Evolutionary conservation across 345 rosid genomes (phyloP).

Genomic region (Stellera chamaejasme): DNA sequence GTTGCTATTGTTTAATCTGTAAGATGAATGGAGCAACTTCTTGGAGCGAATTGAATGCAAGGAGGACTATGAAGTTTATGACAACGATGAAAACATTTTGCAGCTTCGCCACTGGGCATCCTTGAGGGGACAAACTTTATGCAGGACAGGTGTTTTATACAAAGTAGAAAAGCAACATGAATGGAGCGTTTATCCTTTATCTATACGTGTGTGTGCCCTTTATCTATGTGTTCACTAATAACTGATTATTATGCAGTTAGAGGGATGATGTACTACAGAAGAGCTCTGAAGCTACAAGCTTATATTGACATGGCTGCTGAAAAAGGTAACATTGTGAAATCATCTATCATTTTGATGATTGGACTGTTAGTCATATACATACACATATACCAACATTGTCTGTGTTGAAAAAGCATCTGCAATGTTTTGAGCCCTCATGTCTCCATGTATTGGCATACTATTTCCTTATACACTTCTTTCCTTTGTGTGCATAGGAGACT

Average conservation of each 20-base stretch:
- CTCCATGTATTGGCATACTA: too few species aligned
- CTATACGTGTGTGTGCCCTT: too few species aligned
- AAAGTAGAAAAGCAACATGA: neutral
- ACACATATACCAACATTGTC: too few species aligned
- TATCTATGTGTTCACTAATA: slow-evolving; percentile 1
- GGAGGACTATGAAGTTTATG: slow-evolving; percentile 65
- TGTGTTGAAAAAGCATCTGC: too few species aligned
- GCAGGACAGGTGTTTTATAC: slow-evolving; percentile 67
- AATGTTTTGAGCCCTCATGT: too few species aligned
- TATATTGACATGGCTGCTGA: slow-evolving; percentile 98
- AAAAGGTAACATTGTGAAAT: slow-evolving; percentile 30
- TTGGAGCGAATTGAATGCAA: slow-evolving; percentile 75
- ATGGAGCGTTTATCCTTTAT: too few species aligned
- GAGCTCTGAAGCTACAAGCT: slow-evolving; percentile 97
- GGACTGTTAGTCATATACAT: too few species aligned
- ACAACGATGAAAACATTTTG: slow-evolving; percentile 84
- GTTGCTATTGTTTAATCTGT: neutral
- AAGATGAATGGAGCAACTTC: slow-evolving; percentile 98
- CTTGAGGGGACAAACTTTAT: slow-evolving; percentile 90
- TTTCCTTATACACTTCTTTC: too few species aligned
- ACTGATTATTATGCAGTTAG: slow-evolving; percentile 47
- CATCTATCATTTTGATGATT: too few species aligned
- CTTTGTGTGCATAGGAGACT: too few species aligned
- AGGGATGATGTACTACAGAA: slow-evolving; percentile 98
- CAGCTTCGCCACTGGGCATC: slow-evolving; percentile 99